Evolutionary conservation across 345 rosid genomes (phyloP).

Genomic region (Aurinia saxatilis): DNA sequence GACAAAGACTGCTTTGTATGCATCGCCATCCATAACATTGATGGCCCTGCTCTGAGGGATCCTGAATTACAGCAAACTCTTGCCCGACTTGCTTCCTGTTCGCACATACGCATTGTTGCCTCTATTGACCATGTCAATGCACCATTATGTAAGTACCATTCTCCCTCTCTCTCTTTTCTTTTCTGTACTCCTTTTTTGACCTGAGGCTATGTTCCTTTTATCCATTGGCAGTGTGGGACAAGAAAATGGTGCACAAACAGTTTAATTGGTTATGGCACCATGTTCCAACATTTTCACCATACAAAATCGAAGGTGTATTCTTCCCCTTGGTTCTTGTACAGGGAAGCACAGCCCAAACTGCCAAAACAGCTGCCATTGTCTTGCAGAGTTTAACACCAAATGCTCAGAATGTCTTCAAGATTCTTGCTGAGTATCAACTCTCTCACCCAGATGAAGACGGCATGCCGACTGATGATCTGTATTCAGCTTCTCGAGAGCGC

Average conservation of each 20-base stretch:
- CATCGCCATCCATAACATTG: constrained; percentile 72
- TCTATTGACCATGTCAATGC: constrained; percentile 90
- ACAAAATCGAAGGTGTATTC: constrained; percentile 74
- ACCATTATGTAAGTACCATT: constrained; percentile 55
- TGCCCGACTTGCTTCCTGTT: constrained; percentile 77
- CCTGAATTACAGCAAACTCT: constrained; percentile 71
- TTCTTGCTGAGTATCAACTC: constrained; percentile 72
- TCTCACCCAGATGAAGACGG: constrained; percentile 91
- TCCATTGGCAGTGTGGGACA: constrained; percentile 78
- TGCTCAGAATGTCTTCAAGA: constrained; percentile 84
- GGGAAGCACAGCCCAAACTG: constrained; percentile 54
- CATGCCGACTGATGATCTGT: constrained; percentile 61
- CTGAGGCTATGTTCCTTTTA: background rate
- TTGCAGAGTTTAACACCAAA: constrained; percentile 90
- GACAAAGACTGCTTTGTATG: constrained; percentile 57
- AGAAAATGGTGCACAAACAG: constrained; percentile 91
- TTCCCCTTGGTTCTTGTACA: constrained; percentile 78
- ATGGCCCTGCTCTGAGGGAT: constrained; percentile 80
- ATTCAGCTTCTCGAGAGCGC: constrained; percentile 60
- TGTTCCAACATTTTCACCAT: constrained; percentile 81
- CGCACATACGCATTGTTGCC: constrained; percentile 62
- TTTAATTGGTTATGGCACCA: constrained; percentile 92
- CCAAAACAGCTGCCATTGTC: constrained; percentile 85
- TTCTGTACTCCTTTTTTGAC: background rate
- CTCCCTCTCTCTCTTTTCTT: background rate